These are phyloP conservation scores for Allium sativum DNA, from an alignment of 106 monocot species.

Conservation along the genomic window DNA sequence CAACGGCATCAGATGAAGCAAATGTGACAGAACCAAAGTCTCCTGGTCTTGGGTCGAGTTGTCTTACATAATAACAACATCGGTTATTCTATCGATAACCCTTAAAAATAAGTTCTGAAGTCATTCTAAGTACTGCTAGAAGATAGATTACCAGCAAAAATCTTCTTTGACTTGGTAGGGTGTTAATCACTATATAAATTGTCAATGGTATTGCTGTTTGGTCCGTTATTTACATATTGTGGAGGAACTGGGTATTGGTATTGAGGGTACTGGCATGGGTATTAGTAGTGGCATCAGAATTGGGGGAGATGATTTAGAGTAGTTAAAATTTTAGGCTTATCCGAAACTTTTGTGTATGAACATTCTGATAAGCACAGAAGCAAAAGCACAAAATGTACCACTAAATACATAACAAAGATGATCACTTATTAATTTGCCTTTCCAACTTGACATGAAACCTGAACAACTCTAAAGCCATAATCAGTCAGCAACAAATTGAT, in stretches of 20 bases:
- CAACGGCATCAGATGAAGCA: constrained; percentile 55
- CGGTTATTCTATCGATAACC: constrained; percentile 39
- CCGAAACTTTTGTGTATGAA: no score
- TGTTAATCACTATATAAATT: neutral
- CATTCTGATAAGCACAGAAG: no score
- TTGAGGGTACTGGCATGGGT: constrained; percentile 8
- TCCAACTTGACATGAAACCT: constrained; percentile 53
- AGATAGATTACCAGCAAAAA: constrained; percentile 70
- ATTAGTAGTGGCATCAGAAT: constrained; percentile 5
- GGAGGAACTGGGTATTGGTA: constrained; percentile 8
- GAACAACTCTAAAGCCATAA: constrained; percentile 38
- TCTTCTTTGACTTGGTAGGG: constrained; percentile 30
- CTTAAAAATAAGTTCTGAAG: constrained; percentile 42
- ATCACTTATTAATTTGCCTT: constrained; percentile 77
- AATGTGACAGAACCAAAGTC: constrained; percentile 75
- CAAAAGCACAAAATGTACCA: no score
- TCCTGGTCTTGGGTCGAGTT: constrained; percentile 34
- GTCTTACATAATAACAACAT: constrained; percentile 58
- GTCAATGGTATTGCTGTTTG: constrained; percentile 9
- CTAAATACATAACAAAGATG: neutral
- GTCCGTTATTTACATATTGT: constrained; percentile 6
- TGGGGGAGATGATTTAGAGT: constrained; percentile 1
- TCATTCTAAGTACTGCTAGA: constrained; percentile 28
- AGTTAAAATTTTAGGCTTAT: no score
- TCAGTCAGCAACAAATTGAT: constrained; percentile 84